phyloP scores from a whole-genome alignment of 441 rosid genomes.

The Bocquillonia castaneifolia region DNA sequence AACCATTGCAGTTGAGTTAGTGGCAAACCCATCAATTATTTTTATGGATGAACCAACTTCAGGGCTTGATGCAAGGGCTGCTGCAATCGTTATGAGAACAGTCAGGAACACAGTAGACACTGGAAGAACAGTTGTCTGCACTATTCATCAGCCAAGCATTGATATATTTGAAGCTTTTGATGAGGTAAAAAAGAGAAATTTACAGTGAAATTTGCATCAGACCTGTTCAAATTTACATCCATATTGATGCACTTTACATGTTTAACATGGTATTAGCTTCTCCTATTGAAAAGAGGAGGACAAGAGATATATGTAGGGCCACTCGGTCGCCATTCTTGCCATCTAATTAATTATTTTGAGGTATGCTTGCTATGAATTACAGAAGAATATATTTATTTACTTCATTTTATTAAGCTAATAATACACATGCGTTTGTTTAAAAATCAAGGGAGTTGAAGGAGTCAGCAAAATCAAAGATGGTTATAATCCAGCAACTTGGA shows the following conservation, averaged over 20 bases:
- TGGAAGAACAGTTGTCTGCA: conserved; percentile 45
- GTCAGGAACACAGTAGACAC: conserved; percentile 47
- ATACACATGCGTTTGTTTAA: background rate
- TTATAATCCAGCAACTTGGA: conserved; percentile 83
- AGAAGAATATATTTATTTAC: background rate
- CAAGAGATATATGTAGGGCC: conserved; percentile 78
- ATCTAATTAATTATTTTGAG: conserved; percentile 64
- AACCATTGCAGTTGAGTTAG: conserved; percentile 43
- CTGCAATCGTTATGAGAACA: conserved; percentile 46
- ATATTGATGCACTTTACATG: background rate
- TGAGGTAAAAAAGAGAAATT: conserved; percentile 16
- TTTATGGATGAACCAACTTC: conserved; percentile 51
- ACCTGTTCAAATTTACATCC: background rate
- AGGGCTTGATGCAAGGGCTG: conserved; percentile 48
- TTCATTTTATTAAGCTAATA: background rate
- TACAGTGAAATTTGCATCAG: background rate
- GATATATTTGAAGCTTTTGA: conserved; percentile 24
- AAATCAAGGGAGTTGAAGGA: conserved; percentile 49
- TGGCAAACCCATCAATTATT: conserved; percentile 42
- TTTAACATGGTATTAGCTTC: conserved; percentile 36
- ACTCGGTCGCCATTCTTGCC: conserved; percentile 53
- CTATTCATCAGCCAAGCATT: conserved; percentile 42
- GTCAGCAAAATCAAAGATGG: conserved; percentile 62
- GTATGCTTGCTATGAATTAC: conserved; percentile 16
- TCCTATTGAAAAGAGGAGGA: conserved; percentile 74